Evolutionary conservation across 345 rosid genomes (phyloP), one percentile per base, ranked within the genome.

Genomic region (Murraya koenigii): DNA sequence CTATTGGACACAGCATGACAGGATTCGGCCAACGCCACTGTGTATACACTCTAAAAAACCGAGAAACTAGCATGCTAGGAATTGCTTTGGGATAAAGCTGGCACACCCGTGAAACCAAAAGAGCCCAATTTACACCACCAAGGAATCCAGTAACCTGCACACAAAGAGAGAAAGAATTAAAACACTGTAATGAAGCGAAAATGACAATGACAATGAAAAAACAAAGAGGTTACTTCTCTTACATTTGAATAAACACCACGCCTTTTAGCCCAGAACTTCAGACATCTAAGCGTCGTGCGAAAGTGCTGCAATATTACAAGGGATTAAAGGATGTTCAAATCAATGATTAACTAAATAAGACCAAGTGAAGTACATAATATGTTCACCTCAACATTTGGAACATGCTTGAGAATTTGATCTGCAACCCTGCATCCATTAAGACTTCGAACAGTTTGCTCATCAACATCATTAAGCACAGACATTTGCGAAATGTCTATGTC

Each of bases 351-450:
- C 63, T 59, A 36, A 26, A 70, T 28, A 73, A 74, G 54, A 56
- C 36, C 61, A 39, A 33, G 14, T 36, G 5, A 38, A 38, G 68
- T 17, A 69, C 47, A 65, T 41, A 54, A 38, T 66, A 60, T 54
- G 74, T 76, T 80, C 77, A 92, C 99, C 99, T 95, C 89, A 78
- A 89, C 82, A 80, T 91, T 90, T 56, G 99, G 98, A 85, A 95
- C 95, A 33, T 91, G 94, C 81, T 89, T 93, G 30, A 95, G 90
- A 79, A 95, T 95, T 87, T 91, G 98, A 84, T 93, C 99, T 36
- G 99, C 98, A 85, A 92, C 99, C 82, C 98, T 87, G 88, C 99
- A 95, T 13, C 99, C 99, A 84, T 93, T 93, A 79, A 95, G 99
- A 83, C 99, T 95, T 64, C 97, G 91, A 69, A 89, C 99, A 26